phyloP scores from a whole-genome alignment of 2,329 filamentous ascomycete genomes.

The Trichoderma sp. region DNA sequence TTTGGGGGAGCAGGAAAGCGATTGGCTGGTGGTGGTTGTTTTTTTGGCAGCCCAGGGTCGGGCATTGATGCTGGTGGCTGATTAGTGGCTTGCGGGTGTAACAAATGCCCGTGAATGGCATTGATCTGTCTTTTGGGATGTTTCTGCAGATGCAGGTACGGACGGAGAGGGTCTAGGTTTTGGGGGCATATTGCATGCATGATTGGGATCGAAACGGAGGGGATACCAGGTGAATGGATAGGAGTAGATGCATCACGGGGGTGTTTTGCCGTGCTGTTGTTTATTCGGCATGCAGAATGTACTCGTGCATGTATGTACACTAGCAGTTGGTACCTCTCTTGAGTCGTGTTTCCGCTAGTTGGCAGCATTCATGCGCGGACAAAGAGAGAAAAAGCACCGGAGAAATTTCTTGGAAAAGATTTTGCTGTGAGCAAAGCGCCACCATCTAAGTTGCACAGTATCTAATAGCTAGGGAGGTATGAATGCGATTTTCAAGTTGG shows the following conservation, averaged over 20 bases:
- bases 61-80: background rate
- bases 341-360: background rate
- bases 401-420: background rate
- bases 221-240: background rate
- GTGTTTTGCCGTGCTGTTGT: background rate
- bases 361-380: background rate
- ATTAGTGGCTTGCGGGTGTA: background rate
- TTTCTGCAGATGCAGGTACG: background rate
- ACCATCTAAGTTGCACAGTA: background rate
- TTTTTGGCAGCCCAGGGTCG: background rate
- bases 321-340: background rate
- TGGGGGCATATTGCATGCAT: background rate
- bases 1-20: background rate
- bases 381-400: background rate
- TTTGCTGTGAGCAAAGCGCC: background rate
- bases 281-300: background rate
- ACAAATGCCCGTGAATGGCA: background rate
- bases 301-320: background rate
- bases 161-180: background rate
- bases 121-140: background rate
- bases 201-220: background rate
- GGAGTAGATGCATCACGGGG: background rate
- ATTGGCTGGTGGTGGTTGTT: background rate
- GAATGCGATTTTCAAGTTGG: background rate
- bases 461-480: background rate